These are phyloP conservation scores for Chrysoporthe puriensis DNA, from an alignment of 2,329 filamentous ascomycete species.

Conservation along the genomic window DNA sequence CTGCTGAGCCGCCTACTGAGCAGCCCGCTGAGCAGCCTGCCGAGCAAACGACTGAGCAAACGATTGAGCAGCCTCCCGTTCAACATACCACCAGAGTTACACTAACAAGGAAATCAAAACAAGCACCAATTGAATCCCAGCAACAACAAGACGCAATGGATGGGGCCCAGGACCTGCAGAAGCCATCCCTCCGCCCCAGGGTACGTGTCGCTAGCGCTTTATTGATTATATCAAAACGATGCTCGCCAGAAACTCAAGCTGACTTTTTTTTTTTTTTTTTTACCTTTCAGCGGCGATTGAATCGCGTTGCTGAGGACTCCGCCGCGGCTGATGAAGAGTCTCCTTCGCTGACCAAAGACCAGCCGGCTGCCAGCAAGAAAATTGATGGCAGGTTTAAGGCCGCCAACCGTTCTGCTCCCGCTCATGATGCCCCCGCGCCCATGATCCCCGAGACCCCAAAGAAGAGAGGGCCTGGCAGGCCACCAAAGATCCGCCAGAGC, in stretches of 20 bases:
- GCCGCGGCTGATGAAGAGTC: slow-evolving; percentile 19
- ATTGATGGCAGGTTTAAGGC: slow-evolving; percentile 19
- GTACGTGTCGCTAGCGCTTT: background rate
- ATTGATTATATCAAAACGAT: background rate
- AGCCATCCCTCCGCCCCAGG: slow-evolving; percentile 17
- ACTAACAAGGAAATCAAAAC: slow-evolving; percentile 6
- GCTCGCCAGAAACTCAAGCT: background rate
- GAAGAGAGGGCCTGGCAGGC: slow-evolving; percentile 26
- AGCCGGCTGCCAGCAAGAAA: slow-evolving; percentile 18
- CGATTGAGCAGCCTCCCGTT: background rate
- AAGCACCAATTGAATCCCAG: background rate
- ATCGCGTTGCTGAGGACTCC: slow-evolving; percentile 21
- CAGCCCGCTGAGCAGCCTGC: no score
- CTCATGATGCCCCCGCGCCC: background rate
- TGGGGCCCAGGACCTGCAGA: slow-evolving; percentile 11
- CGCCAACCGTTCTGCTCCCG: slow-evolving; percentile 3
- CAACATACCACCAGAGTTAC: background rate
- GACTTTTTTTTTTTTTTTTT: background rate
- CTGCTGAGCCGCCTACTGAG: no score
- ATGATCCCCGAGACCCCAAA: slow-evolving; percentile 20
- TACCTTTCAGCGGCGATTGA: slow-evolving; percentile 24
- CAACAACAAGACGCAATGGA: slow-evolving; percentile 1
- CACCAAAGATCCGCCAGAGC: slow-evolving; percentile 24
- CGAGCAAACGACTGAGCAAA: no score
- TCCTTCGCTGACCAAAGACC: slow-evolving; percentile 13